These are phyloP conservation scores for Solanum sitiens DNA, from an alignment of 257 asterid genomes.

Conservation along the genomic window DNA sequence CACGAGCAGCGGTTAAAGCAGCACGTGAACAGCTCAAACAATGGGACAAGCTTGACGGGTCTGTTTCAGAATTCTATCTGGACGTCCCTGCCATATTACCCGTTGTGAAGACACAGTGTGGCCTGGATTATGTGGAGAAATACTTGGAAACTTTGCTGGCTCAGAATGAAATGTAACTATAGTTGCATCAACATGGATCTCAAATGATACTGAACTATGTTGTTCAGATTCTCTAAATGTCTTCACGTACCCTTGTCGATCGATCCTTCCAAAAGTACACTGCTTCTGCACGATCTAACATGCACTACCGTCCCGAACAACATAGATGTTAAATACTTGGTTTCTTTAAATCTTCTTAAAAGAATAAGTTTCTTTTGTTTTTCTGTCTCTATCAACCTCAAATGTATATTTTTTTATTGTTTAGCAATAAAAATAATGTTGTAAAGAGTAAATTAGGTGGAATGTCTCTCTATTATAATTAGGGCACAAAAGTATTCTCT, in stretches of 20 bases:
- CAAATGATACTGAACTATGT: not conserved
- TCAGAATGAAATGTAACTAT: not conserved
- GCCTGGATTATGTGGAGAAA: constrained; percentile 41
- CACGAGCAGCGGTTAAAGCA: constrained; percentile 59
- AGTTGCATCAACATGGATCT: not conserved
- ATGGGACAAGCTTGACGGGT: constrained; percentile 45
- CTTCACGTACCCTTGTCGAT: not conserved
- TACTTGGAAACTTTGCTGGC: constrained; percentile 24
- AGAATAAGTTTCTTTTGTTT: not conserved
- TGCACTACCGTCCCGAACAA: not conserved
- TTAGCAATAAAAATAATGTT: not conserved
- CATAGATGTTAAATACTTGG: not conserved
- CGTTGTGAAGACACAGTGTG: constrained; percentile 52
- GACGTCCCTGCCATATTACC: constrained; percentile 71
- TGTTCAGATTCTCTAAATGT: not conserved
- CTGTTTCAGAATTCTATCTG: constrained; percentile 30
- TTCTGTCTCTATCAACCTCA: not conserved
- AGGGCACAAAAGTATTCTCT: not conserved
- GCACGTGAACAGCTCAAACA: constrained; percentile 47
- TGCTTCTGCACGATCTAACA: not conserved
- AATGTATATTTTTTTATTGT: not conserved
- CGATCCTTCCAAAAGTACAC: not conserved
- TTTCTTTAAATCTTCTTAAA: not conserved
- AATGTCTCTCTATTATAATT: not conserved
- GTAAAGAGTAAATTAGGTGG: not conserved